phyloP scores from a whole-genome alignment of 495 filamentous ascomycete genomes.

The Arthonia radiata region DNA sequence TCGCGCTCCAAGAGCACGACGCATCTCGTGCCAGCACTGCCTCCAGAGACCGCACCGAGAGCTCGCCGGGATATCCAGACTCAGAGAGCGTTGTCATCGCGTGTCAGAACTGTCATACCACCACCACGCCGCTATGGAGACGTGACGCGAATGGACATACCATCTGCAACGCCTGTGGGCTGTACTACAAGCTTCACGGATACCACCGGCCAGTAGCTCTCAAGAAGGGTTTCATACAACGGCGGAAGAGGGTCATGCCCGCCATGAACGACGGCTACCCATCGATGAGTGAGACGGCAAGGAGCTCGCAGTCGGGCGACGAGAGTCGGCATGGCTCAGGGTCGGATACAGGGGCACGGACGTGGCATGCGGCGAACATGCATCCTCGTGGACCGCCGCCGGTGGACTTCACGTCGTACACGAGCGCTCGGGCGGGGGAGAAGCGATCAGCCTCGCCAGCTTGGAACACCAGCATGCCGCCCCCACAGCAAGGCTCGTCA shows the following conservation, averaged over 20 bases:
- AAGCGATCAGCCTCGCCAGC: too few species aligned
- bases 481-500: too few species aligned
- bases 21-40: conserved; percentile 1
- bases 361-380: too few species aligned
- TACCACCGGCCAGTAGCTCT: conserved; percentile 79
- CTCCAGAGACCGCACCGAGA: conserved; percentile 1
- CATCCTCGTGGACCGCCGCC: too few species aligned
- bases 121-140: conserved; percentile 87
- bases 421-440: too few species aligned
- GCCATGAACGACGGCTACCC: too few species aligned
- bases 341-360: too few species aligned
- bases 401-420: too few species aligned
- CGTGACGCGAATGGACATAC: conserved; percentile 88
- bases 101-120: conserved; percentile 94
- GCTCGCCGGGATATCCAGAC: background rate
- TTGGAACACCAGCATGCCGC: too few species aligned
- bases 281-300: too few species aligned
- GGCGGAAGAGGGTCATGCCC: conserved; percentile 84
- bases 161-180: conserved; percentile 92
- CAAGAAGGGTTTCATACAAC: conserved; percentile 94
- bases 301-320: too few species aligned
- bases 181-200: conserved; percentile 95
- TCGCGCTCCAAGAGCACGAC: conserved; percentile 25
- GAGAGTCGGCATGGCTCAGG: too few species aligned
- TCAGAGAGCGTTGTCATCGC: conserved; percentile 39